phyloP scores from a whole-genome alignment of 2,329 filamentous ascomycete species.

The Penicillium sp. region DNA sequence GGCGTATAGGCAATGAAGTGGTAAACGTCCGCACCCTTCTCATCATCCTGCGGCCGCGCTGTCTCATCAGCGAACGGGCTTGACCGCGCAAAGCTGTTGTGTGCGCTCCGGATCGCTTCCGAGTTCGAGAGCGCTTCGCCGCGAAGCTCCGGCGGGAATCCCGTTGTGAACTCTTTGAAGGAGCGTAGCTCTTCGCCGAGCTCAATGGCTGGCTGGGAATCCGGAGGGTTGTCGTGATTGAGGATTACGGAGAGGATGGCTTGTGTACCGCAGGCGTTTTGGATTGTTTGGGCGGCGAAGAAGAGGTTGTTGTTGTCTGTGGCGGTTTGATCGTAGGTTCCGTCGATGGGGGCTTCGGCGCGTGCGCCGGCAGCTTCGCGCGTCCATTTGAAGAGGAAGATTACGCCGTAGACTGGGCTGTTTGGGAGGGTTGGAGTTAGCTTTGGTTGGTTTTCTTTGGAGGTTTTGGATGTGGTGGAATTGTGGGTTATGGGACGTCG shows the following conservation, averaged over 20 bases:
- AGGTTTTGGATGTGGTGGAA: slow-evolving; percentile 5
- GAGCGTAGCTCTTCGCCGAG: slow-evolving; percentile 70
- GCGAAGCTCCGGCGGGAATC: slow-evolving; percentile 73
- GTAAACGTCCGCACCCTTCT: slow-evolving; percentile 75
- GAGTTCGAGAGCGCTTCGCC: slow-evolving; percentile 72
- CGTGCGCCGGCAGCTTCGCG: slow-evolving; percentile 63
- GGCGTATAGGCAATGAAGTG: slow-evolving; percentile 96
- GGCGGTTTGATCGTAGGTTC: slow-evolving; percentile 73
- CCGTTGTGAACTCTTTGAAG: slow-evolving; percentile 86
- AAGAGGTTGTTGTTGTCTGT: slow-evolving; percentile 68
- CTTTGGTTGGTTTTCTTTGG: not conserved
- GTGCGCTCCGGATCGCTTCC: slow-evolving; percentile 70
- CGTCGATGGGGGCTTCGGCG: slow-evolving; percentile 70
- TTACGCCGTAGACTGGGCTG: slow-evolving; percentile 86
- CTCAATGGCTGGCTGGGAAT: slow-evolving; percentile 52
- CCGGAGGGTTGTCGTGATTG: slow-evolving; percentile 63
- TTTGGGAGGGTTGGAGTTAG: slow-evolving; percentile 6
- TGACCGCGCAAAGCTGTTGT: slow-evolving; percentile 86
- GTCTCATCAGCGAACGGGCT: slow-evolving; percentile 95
- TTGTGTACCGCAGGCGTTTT: slow-evolving; percentile 97
- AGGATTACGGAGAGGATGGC: slow-evolving; percentile 87
- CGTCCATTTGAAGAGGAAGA: slow-evolving; percentile 93
- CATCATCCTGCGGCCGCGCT: slow-evolving; percentile 65
- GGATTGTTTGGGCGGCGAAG: slow-evolving; percentile 96
- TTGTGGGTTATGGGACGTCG: not conserved